Evolutionary conservation across 2,329 filamentous ascomycete species (phyloP), one percentile per base, ranked within the genome.

Genomic region (Curvularia eragrostidis): DNA sequence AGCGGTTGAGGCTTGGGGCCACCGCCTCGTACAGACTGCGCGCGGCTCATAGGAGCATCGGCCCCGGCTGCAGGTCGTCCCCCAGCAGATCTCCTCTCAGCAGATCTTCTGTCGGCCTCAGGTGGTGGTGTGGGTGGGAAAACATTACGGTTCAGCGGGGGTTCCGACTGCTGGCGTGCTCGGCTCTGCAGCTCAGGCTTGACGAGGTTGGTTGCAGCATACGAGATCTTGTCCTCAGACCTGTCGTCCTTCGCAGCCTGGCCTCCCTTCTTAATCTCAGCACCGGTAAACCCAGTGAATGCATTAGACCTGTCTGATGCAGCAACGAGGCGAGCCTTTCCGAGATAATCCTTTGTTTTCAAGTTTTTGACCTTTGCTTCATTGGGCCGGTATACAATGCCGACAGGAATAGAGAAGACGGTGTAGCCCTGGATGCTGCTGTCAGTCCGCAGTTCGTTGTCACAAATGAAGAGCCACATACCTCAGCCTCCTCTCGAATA

Each of bases 81-180:
- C 36, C 48, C 65, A 32, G 41, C 58, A 54, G 55, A 54, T 46
- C 46, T 49, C 46, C 63, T 66, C 28, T 64, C 70, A 47, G 59
- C 65, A 36, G 72, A 73, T 51, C 63, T 70, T 8, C 74, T 66
- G 66, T 97, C 93, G 61, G 86, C 86, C 81, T 99, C 95, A 5
- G 95, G 95, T 6, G 95, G 95, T 39, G 95, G 95, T n/a, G 95
- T 98, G n/a, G 95, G 95, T 18, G 95, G 95, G 80, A 98, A 97
- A 62, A 94, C 86, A 69, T 91, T 91, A 68, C 92, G 88, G 73
- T 86, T 87, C 63, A 87, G 81, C 0, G 91, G 91, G 8, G 92
- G 91, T 72, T 95, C 93, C 18, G 91, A 95, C 72, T 95, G 91
- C 70, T 96, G 91, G 70, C 90, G 86, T 64, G 80, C 79, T 63